Conservation (phyloP, 2,329 filamentous ascomycete genomes). For the Epichloe festucae region DNA sequence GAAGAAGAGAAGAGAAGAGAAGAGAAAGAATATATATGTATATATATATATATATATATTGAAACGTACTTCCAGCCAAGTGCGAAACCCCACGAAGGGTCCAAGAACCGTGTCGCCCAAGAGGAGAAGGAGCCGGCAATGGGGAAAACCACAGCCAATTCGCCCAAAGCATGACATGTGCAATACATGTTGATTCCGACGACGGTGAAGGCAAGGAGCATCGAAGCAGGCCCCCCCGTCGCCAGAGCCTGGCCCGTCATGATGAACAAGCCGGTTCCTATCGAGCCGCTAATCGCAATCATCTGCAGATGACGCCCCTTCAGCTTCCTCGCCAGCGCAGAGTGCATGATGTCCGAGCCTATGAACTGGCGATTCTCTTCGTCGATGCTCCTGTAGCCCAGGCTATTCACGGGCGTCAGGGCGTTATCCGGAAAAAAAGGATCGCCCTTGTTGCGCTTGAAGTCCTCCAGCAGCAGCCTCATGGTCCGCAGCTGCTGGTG, state of each 20-base stretch:
- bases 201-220: constrained; percentile 62
- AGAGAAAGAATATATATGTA: too few species aligned
- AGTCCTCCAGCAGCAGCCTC: constrained; percentile 45
- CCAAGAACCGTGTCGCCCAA: constrained; percentile 83
- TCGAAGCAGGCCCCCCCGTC: constrained; percentile 69
- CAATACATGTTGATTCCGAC: constrained; percentile 83
- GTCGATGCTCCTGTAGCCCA: constrained; percentile 24
- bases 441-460: constrained; percentile 45
- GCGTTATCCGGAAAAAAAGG: constrained; percentile 33
- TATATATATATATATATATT: too few species aligned
- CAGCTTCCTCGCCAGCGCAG: constrained; percentile 60
- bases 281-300: constrained; percentile 92
- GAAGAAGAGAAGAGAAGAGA: not conserved
- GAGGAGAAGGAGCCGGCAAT: constrained; percentile 86
- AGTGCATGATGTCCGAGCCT: constrained; percentile 61
- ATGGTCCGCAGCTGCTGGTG: not conserved
- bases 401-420: constrained; percentile 21
- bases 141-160: constrained; percentile 81
- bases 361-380: constrained; percentile 43
- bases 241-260: constrained; percentile 61
- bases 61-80: constrained; percentile 78
- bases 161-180: constrained; percentile 81
- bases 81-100: constrained; percentile 87
- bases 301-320: constrained; percentile 86
- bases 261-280: constrained; percentile 71